Conservation (phyloP, 768 basidiomycete genomes). For the Boletus insuetus region DNA sequence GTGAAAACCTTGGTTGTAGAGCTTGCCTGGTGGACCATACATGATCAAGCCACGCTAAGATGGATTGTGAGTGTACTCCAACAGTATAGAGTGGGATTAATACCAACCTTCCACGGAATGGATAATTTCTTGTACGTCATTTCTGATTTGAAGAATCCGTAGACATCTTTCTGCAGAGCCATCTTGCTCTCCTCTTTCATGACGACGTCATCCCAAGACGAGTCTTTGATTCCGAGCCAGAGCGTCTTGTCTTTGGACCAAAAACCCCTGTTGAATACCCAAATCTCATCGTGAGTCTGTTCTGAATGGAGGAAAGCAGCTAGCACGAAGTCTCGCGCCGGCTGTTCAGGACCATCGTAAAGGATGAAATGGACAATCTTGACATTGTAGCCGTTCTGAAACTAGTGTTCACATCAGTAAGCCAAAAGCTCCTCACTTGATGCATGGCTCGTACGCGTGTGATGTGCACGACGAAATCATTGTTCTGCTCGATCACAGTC, state of each 20-base stretch:
- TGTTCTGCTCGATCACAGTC: slow-evolving; percentile 35
- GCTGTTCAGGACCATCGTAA: slow-evolving; percentile 58
- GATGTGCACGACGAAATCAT: slow-evolving; percentile 54
- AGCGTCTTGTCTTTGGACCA: slow-evolving; percentile 65
- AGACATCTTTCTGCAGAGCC: slow-evolving; percentile 66
- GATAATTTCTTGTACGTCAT: slow-evolving; percentile 66
- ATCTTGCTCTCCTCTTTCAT: slow-evolving; percentile 68
- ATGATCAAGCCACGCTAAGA: slow-evolving; percentile 75
- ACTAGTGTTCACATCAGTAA: slow-evolving; percentile 25
- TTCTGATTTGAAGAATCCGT: slow-evolving; percentile 78
- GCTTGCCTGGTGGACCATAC: slow-evolving; percentile 72
- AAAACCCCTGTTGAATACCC: slow-evolving; percentile 69
- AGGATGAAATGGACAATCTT: slow-evolving; percentile 48
- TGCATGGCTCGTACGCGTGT: slow-evolving; percentile 39
- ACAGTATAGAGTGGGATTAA: background rate
- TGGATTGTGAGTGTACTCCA: background rate
- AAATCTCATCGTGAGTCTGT: slow-evolving; percentile 64
- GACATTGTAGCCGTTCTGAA: slow-evolving; percentile 20
- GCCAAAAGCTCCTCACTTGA: background rate
- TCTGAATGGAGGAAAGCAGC: slow-evolving; percentile 51
- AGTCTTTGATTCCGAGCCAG: slow-evolving; percentile 61
- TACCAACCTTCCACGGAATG: slow-evolving; percentile 77
- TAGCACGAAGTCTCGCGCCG: slow-evolving; percentile 49
- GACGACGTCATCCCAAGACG: slow-evolving; percentile 73
- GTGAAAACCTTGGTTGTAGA: background rate